Percentiles rank a stretch among this genome's conserved stretches.
Conservation (phyloP, 768 basidiomycete genomes). For the Polyporus arcularius region DNA sequence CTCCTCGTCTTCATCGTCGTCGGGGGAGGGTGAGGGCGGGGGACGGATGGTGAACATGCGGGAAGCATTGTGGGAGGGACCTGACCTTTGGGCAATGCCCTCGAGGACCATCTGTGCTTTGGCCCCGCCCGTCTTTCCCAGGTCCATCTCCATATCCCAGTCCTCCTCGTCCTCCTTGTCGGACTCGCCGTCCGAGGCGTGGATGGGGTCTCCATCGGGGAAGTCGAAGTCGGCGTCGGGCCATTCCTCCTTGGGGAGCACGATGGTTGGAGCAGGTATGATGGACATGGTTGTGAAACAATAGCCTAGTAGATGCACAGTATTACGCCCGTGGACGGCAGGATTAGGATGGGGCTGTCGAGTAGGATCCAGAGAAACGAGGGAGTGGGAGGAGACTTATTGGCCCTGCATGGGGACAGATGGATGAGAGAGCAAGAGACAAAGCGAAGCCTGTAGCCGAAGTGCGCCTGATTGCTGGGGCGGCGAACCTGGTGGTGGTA, state of each 20-base stretch:
- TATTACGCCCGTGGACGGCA: slow-evolving; percentile 23
- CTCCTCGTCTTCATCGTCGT: slow-evolving; percentile 74
- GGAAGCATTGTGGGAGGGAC: slow-evolving; percentile 35
- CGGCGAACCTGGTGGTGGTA: slow-evolving; percentile 5
- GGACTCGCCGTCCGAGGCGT: slow-evolving; percentile 54
- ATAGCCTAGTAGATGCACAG: slow-evolving; percentile 18
- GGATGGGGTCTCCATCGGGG: slow-evolving; percentile 70
- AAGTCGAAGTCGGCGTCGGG: slow-evolving; percentile 86
- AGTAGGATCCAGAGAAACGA: slow-evolving; percentile 19
- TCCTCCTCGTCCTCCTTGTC: slow-evolving; percentile 74
- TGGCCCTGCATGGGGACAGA: slow-evolving; percentile 16
- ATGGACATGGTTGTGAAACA: slow-evolving; percentile 49
- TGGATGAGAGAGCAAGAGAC: slow-evolving; percentile 12
- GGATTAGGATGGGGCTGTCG: slow-evolving; percentile 20
- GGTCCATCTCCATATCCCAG: slow-evolving; percentile 79
- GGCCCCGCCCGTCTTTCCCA: slow-evolving; percentile 58
- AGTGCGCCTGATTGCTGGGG: not conserved
- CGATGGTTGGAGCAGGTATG: slow-evolving; percentile 57
- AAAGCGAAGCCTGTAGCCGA: not conserved
- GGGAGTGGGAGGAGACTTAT: slow-evolving; percentile 19
- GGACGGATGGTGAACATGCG: slow-evolving; percentile 68
- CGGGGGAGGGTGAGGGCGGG: slow-evolving; percentile 49
- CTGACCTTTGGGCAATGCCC: slow-evolving; percentile 41
- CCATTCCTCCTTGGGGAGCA: slow-evolving; percentile 74
- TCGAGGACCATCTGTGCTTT: slow-evolving; percentile 43